These are phyloP conservation scores for Fonsecaea pedrosoi DNA, from an alignment of 2,329 filamentous ascomycete genomes.

Conservation along the genomic window DNA sequence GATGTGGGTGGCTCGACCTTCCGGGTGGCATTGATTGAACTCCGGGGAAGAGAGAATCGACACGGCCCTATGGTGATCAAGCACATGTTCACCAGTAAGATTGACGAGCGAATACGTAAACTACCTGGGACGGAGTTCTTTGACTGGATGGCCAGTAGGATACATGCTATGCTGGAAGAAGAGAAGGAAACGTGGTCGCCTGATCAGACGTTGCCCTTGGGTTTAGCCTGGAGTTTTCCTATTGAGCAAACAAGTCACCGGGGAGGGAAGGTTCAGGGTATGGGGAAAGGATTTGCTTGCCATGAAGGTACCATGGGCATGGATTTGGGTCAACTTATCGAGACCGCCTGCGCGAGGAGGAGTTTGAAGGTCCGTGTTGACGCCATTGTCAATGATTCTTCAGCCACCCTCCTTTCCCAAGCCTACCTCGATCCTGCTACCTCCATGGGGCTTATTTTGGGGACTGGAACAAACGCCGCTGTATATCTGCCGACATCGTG, in stretches of 20 bases:
- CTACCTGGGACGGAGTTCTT: conserved; percentile 66
- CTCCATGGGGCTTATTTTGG: conserved; percentile 68
- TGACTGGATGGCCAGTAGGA: conserved; percentile 70
- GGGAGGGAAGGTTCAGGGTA: conserved; percentile 63
- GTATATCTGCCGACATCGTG: conserved; percentile 64
- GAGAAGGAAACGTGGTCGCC: conserved; percentile 44
- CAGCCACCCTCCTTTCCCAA: conserved; percentile 66
- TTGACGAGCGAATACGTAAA: conserved; percentile 62
- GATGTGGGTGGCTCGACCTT: conserved; percentile 73
- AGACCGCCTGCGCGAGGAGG: conserved; percentile 62
- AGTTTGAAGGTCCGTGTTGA: conserved; percentile 65
- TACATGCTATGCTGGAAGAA: conserved; percentile 60
- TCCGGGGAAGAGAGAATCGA: conserved; percentile 56
- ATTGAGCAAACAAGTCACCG: conserved; percentile 68
- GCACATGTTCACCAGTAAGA: conserved; percentile 61
- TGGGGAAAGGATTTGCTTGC: conserved; percentile 71
- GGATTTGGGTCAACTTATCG: conserved; percentile 66
- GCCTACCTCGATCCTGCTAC: conserved; percentile 67
- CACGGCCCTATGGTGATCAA: conserved; percentile 60
- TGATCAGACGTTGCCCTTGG: conserved; percentile 59
- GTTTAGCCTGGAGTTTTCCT: conserved; percentile 71
- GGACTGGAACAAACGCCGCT: conserved; percentile 70
- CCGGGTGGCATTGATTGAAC: conserved; percentile 65
- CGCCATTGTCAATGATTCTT: conserved; percentile 69
- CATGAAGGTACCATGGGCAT: conserved; percentile 65